Percentiles rank a stretch among this genome's conserved stretches.
Evolutionary conservation across 495 filamentous ascomycete species (phyloP).

Genomic region (Penicillium nucicola): DNA sequence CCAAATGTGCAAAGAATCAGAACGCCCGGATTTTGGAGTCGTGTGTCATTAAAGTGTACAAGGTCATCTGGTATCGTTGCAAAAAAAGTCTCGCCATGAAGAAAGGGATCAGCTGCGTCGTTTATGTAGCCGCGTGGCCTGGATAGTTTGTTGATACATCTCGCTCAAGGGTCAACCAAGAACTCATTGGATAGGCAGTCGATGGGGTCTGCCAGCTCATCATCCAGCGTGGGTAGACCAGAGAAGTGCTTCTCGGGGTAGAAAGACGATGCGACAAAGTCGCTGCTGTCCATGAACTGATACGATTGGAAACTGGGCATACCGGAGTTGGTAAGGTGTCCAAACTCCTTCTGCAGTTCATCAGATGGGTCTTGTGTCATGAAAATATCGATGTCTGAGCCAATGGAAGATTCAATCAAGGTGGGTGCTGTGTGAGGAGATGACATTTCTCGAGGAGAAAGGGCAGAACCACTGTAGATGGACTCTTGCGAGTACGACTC

Average conservation of each 20-base stretch:
- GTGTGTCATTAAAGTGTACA: slow-evolving; percentile 27
- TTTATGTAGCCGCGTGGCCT: slow-evolving; percentile 14
- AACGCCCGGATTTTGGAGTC: slow-evolving; percentile 12
- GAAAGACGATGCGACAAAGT: slow-evolving; percentile 33
- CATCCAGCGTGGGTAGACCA: slow-evolving; percentile 25
- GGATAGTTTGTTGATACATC: not conserved
- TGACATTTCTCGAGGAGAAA: slow-evolving; percentile 32
- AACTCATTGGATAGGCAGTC: slow-evolving; percentile 28
- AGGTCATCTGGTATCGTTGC: slow-evolving; percentile 23
- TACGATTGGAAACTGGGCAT: slow-evolving; percentile 34
- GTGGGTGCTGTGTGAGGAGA: slow-evolving; percentile 41
- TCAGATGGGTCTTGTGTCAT: slow-evolving; percentile 39
- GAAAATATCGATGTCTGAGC: slow-evolving; percentile 47
- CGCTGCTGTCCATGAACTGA: slow-evolving; percentile 24
- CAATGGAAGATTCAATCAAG: slow-evolving; percentile 35
- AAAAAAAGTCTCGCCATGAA: slow-evolving; percentile 17
- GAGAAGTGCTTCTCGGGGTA: slow-evolving; percentile 38
- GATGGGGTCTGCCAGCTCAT: slow-evolving; percentile 33
- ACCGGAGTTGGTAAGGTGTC: slow-evolving; percentile 23
- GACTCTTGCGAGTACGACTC: slow-evolving; percentile 28
- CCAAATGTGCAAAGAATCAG: slow-evolving; percentile 17
- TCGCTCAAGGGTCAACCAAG: slow-evolving; percentile 21
- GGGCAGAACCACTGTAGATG: slow-evolving; percentile 30
- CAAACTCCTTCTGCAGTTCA: slow-evolving; percentile 33
- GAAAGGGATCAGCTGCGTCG: slow-evolving; percentile 8